These are phyloP conservation scores for Colletotrichum viniferum DNA, from an alignment of 2,329 filamentous ascomycete genomes.

Conservation along the genomic window DNA sequence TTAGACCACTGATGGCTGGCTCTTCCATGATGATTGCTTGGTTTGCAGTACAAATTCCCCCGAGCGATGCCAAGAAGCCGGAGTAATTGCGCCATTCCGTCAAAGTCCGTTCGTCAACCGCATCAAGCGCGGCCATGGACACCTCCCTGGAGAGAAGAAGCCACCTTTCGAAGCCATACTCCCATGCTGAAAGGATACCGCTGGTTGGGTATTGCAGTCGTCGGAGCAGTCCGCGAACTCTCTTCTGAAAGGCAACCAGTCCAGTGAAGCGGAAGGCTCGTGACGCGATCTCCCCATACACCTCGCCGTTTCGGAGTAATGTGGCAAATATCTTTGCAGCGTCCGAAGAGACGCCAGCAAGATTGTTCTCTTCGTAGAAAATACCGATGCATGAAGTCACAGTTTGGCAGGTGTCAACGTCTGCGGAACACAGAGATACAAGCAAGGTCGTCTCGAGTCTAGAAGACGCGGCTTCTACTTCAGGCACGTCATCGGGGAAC, in stretches of 20 bases:
- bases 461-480: constrained; percentile 56
- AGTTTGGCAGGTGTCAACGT: constrained; percentile 68
- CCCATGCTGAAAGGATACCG: constrained; percentile 73
- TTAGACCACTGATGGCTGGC: constrained; percentile 57
- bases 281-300: constrained; percentile 67
- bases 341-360: constrained; percentile 56
- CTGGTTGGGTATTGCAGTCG: constrained; percentile 65
- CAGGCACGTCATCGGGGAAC: constrained; percentile 57
- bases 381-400: constrained; percentile 66
- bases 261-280: constrained; percentile 70
- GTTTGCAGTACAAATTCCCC: constrained; percentile 68
- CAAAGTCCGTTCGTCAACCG: constrained; percentile 58
- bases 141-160: constrained; percentile 67
- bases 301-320: constrained; percentile 63
- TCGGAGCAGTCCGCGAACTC: constrained; percentile 62
- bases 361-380: constrained; percentile 65
- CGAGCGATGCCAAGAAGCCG: constrained; percentile 70
- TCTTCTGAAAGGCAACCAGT: constrained; percentile 72
- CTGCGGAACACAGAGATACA: constrained; percentile 67
- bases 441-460: constrained; percentile 68
- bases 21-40: constrained; percentile 63
- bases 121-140: constrained; percentile 54
- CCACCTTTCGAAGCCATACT: constrained; percentile 69
- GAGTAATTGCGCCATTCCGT: constrained; percentile 73
- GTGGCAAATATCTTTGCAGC: constrained; percentile 54